Conservation (phyloP, 805 yeast genomes). For the Metschnikowia peoriensis region DNA sequence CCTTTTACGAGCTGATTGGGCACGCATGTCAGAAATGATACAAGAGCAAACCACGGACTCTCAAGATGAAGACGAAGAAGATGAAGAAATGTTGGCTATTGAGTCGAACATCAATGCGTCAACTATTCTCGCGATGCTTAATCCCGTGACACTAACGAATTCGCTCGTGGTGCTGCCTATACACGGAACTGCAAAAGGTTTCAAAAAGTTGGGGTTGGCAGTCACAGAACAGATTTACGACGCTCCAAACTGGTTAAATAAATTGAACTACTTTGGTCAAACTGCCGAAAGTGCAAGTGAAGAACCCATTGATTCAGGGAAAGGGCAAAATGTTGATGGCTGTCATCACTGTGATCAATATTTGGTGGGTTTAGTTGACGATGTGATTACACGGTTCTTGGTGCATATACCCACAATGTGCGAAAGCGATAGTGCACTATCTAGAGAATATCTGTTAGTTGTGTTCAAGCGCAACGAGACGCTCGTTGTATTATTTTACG, state of each 20-base stretch:
- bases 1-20: slow-evolving; percentile 7
- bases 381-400: slow-evolving; percentile 23
- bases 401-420: slow-evolving; percentile 23
- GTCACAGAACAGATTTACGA: slow-evolving; percentile 15
- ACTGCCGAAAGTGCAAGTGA: slow-evolving; percentile 3
- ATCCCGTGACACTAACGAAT: slow-evolving; percentile 36
- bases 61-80: slow-evolving; percentile 6
- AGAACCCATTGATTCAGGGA: slow-evolving; percentile 12
- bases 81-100: background rate
- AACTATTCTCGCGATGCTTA: slow-evolving; percentile 28
- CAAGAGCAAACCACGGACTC: background rate
- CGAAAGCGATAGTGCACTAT: slow-evolving; percentile 3
- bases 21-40: background rate
- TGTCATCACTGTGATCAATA: slow-evolving; percentile 19
- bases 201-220: slow-evolving; percentile 25
- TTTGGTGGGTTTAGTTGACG: slow-evolving; percentile 24
- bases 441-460: slow-evolving; percentile 31
- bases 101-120: slow-evolving; percentile 8
- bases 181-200: slow-evolving; percentile 33
- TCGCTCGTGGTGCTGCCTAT: slow-evolving; percentile 39
- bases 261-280: slow-evolving; percentile 3
- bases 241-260: slow-evolving; percentile 14
- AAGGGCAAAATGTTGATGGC: background rate
- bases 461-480: slow-evolving; percentile 26
- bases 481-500: slow-evolving; percentile 28